Percentiles rank a stretch among this genome's conserved stretches.
phyloP scores from a whole-genome alignment of 2,329 filamentous ascomycete genomes.

The Cercospora sojina region DNA sequence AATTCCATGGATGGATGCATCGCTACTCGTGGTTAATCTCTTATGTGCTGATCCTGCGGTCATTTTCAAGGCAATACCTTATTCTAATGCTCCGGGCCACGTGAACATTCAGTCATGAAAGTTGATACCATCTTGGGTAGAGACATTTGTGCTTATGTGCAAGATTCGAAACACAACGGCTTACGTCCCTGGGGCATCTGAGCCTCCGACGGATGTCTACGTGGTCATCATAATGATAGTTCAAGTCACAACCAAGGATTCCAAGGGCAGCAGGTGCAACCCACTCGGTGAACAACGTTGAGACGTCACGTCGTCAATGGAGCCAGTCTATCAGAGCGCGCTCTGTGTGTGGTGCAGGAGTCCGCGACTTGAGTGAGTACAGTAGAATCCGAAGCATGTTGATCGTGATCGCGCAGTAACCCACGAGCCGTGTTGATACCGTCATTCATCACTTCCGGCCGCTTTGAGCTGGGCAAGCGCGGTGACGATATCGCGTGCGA shows the following conservation, averaged over 20 bases:
- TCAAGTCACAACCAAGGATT: neutral
- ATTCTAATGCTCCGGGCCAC: neutral
- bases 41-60: neutral
- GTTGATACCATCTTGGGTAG: neutral
- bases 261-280: neutral
- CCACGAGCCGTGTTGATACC: neutral
- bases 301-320: neutral
- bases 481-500: neutral
- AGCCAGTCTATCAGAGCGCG: neutral
- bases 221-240: neutral
- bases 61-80: neutral
- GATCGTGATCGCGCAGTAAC: neutral
- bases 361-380: neutral
- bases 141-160: neutral
- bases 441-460: neutral
- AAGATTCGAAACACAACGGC: neutral
- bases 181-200: neutral
- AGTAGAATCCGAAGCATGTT: neutral
- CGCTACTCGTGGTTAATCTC: neutral
- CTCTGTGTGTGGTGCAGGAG: neutral
- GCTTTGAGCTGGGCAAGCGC: neutral
- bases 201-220: neutral
- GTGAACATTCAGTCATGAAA: neutral
- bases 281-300: neutral
- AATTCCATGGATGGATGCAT: neutral